These are phyloP conservation scores for Novakomyces olei DNA, from an alignment of 805 yeast species.

Conservation along the genomic window DNA sequence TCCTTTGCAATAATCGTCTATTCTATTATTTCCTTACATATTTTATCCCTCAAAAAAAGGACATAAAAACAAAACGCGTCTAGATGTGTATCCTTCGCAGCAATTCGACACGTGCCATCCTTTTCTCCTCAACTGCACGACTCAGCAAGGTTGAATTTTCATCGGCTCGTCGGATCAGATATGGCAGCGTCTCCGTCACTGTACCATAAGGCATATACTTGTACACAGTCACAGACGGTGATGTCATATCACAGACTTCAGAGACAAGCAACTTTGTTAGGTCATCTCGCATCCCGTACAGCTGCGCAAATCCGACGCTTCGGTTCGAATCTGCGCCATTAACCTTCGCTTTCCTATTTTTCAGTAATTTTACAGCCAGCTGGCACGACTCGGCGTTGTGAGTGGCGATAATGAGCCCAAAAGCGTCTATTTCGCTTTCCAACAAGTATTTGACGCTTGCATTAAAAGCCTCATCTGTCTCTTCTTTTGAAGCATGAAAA, in stretches of 20 bases:
- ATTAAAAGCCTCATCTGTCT: conserved; percentile 1
- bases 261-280: neutral
- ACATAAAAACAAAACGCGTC: no score
- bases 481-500: neutral
- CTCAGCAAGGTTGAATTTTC: neutral
- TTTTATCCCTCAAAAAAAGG: no score
- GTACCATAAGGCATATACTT: conserved; percentile 1
- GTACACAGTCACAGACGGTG: neutral
- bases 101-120: neutral
- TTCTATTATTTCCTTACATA: no score
- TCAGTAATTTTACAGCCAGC: neutral
- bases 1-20: no score
- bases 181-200: conserved; percentile 1
- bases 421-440: neutral
- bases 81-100: neutral
- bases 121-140: neutral
- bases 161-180: conserved; percentile 2
- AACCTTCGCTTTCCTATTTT: neutral
- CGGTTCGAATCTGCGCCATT: no score
- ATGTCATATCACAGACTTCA: neutral
- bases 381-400: neutral
- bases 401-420: conserved; percentile 2
- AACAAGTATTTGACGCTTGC: neutral
- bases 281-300: conserved; percentile 3
- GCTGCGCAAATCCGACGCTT: conserved; percentile 1